These are phyloP conservation scores for Starmerella floricola DNA, from an alignment of 805 yeast species.

Conservation along the genomic window DNA sequence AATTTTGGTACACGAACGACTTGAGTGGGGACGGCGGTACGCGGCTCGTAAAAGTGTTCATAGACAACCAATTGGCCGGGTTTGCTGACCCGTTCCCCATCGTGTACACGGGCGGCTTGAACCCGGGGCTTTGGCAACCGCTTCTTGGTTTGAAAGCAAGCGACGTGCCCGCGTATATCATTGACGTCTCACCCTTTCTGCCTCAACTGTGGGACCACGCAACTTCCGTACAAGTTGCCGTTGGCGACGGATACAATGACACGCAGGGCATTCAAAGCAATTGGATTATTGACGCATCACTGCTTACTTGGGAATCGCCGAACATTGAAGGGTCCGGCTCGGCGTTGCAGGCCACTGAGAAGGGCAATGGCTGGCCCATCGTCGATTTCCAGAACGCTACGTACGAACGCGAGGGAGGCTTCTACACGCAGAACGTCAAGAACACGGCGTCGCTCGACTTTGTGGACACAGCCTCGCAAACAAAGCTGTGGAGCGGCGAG, in stretches of 20 bases:
- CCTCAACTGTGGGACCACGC: conserved; percentile 49
- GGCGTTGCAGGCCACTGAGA: no score
- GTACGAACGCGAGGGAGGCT: conserved; percentile 1
- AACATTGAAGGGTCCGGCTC: conserved; percentile 23
- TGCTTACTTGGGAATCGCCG: conserved; percentile 24
- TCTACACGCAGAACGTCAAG: background rate
- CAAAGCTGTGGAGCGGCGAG: background rate
- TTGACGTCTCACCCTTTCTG: conserved; percentile 58
- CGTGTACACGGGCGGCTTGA: conserved; percentile 66
- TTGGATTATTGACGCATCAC: conserved; percentile 26
- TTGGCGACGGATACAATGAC: conserved; percentile 28
- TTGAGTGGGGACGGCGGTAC: conserved; percentile 12
- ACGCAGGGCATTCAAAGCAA: conserved; percentile 12
- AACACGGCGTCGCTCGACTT: conserved; percentile 4
- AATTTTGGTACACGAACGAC: conserved; percentile 51
- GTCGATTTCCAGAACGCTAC: background rate
- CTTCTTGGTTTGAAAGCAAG: conserved; percentile 64
- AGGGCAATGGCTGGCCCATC: background rate
- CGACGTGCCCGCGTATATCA: conserved; percentile 54
- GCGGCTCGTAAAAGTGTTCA: conserved; percentile 50
- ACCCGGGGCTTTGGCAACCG: conserved; percentile 72
- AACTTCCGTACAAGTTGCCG: conserved; percentile 40
- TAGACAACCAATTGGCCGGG: conserved; percentile 48
- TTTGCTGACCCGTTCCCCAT: conserved; percentile 56
- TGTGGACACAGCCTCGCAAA: background rate